Evolutionary conservation across 495 filamentous ascomycete species (phyloP).

Genomic region (Hypoxylon fragiforme): DNA sequence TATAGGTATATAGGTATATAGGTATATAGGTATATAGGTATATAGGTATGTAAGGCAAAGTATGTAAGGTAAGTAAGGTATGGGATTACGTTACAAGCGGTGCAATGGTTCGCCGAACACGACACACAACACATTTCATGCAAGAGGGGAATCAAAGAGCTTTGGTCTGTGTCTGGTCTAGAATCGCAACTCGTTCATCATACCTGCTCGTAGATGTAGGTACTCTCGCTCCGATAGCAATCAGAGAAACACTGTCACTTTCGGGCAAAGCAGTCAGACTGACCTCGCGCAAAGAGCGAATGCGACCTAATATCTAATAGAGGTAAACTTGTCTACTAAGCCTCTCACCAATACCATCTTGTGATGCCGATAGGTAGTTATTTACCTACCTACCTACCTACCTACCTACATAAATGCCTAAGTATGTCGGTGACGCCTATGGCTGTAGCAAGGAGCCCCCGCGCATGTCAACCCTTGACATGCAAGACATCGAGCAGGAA

Average conservation of each 20-base stretch:
- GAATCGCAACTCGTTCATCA: slow-evolving; percentile 1
- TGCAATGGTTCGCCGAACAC: slow-evolving; percentile 15
- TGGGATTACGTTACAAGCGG: too few relatives aligned
- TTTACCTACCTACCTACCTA: too few relatives aligned
- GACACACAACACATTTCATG: slow-evolving; percentile 2
- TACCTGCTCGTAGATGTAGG: too few relatives aligned
- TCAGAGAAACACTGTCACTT: not conserved
- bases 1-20: too few relatives aligned
- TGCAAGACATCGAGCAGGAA: slow-evolving; percentile 29
- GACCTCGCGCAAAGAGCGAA: not conserved
- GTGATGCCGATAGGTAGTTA: too few relatives aligned
- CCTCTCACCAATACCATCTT: too few relatives aligned
- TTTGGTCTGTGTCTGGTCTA: slow-evolving; percentile 13
- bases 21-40: too few relatives aligned
- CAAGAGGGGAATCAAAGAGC: slow-evolving; percentile 4
- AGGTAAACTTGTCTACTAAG: not conserved
- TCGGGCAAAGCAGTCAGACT: not conserved
- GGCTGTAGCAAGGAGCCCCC: slow-evolving; percentile 15
- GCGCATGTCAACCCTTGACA: slow-evolving; percentile 18
- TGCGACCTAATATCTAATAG: not conserved
- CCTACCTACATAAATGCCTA: not conserved
- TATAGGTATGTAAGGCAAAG: too few relatives aligned
- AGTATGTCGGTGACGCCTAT: slow-evolving; percentile 8
- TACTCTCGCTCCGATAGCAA: not conserved
- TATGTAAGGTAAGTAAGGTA: too few relatives aligned